phyloP scores from a whole-genome alignment of 305 asterid species.

The Fraxinus sp. region DNA sequence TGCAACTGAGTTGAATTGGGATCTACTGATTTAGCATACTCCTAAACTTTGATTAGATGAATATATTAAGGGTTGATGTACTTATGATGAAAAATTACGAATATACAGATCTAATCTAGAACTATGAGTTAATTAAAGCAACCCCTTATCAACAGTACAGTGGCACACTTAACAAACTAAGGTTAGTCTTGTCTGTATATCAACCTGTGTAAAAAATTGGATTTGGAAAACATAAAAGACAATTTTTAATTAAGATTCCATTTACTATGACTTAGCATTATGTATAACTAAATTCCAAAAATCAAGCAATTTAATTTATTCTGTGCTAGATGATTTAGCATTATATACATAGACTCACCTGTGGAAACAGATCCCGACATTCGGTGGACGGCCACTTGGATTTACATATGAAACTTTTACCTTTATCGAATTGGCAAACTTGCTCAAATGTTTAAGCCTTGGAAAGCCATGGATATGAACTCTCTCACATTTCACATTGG shows the following conservation, averaged over 20 bases:
- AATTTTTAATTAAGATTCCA: neutral
- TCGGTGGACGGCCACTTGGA: slow-evolving; percentile 45
- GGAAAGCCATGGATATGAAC: slow-evolving; percentile 66
- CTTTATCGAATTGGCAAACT: slow-evolving; percentile 63
- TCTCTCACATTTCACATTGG: slow-evolving; percentile 68
- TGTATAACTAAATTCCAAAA: neutral
- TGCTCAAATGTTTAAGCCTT: slow-evolving; percentile 52
- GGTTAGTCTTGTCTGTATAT: neutral
- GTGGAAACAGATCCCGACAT: slow-evolving; percentile 74
- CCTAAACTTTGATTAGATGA: slow-evolving; percentile 10
- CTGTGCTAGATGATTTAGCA: slow-evolving; percentile 8
- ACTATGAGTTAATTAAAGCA: neutral
- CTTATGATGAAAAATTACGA: slow-evolving; percentile 11
- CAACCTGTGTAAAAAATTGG: neutral
- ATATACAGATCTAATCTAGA: neutral
- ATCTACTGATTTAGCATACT: neutral
- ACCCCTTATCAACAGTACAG: neutral
- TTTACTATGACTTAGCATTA: neutral
- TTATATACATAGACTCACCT: slow-evolving; percentile 50
- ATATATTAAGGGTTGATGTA: neutral
- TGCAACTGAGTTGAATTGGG: neutral
- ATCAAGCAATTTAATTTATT: neutral
- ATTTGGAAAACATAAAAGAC: neutral
- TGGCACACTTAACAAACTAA: neutral
- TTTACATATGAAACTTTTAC: slow-evolving; percentile 52